A percentile compares a stretch with the other conserved stretches of the same genome.
Conservation (phyloP, 73 alveolate species). For the Paramecium sexaurelia region DNA sequence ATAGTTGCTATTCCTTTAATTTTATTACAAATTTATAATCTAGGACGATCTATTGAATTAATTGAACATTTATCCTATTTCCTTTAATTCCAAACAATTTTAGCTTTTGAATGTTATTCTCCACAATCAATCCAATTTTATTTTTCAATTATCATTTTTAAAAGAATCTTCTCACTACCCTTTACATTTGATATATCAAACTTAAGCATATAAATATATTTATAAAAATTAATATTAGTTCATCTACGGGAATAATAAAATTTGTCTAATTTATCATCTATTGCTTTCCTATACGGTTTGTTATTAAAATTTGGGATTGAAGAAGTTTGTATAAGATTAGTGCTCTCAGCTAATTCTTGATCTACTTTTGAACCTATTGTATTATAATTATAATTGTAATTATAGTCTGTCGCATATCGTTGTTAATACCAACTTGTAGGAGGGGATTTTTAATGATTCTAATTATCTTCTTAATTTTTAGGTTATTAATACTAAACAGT, state of each 20-base stretch:
- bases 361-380: neutral
- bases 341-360: neutral
- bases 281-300: neutral
- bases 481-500: neutral
- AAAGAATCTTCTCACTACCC: neutral
- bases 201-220: neutral
- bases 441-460: neutral
- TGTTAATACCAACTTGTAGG: neutral
- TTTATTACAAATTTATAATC: slow-evolving; percentile 3
- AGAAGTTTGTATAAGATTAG: neutral
- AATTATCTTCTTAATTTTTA: neutral
- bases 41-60: neutral
- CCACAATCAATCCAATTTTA: slow-evolving; percentile 29
- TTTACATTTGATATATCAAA: slow-evolving; percentile 25
- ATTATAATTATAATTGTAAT: neutral
- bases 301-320: neutral
- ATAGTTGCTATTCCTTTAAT: neutral
- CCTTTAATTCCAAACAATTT: neutral
- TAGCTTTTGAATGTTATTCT: neutral
- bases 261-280: neutral
- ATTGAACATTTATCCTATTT: neutral
- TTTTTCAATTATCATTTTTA: neutral
- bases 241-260: neutral
- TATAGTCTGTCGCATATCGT: neutral
- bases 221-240: neutral